phyloP scores from a whole-genome alignment of 179 eudicot species.

The Monotropa hypopitys region DNA sequence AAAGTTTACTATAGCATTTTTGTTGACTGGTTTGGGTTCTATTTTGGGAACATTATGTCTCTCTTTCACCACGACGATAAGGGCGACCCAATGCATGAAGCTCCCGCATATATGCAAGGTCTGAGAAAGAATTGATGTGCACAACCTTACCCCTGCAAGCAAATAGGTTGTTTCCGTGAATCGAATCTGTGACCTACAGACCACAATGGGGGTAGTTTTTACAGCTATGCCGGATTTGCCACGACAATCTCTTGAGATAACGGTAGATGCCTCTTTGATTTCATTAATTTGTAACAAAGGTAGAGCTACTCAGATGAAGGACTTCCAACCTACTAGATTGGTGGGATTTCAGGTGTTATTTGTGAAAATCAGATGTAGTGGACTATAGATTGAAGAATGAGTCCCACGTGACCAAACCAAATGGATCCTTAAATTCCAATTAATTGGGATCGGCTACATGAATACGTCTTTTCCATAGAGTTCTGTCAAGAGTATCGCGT shows the following conservation, averaged over 20 bases:
- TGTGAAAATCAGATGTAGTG: neutral
- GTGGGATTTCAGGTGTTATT: neutral
- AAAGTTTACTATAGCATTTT: neutral
- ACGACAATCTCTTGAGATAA: neutral
- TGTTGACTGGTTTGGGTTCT: neutral
- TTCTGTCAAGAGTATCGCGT: too few relatives aligned
- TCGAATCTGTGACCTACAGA: too few relatives aligned
- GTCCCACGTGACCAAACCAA: neutral
- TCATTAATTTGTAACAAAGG: neutral
- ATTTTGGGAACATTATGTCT: neutral
- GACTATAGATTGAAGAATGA: neutral
- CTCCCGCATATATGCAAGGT: too few relatives aligned
- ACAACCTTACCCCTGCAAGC: too few relatives aligned
- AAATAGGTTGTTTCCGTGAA: too few relatives aligned
- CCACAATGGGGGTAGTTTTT: too few relatives aligned
- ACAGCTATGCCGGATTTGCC: too few relatives aligned
- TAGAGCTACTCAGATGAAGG: neutral
- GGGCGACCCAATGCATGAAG: too few relatives aligned
- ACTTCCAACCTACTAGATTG: neutral
- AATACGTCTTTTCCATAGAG: too few relatives aligned
- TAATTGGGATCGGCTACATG: too few relatives aligned
- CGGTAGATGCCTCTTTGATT: neutral
- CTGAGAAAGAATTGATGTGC: too few relatives aligned
- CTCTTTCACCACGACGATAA: neutral
- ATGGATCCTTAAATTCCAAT: too few relatives aligned